phyloP scores from a whole-genome alignment of 2,329 filamentous ascomycete genomes.

The Pseudopithomyces chartarum region DNA sequence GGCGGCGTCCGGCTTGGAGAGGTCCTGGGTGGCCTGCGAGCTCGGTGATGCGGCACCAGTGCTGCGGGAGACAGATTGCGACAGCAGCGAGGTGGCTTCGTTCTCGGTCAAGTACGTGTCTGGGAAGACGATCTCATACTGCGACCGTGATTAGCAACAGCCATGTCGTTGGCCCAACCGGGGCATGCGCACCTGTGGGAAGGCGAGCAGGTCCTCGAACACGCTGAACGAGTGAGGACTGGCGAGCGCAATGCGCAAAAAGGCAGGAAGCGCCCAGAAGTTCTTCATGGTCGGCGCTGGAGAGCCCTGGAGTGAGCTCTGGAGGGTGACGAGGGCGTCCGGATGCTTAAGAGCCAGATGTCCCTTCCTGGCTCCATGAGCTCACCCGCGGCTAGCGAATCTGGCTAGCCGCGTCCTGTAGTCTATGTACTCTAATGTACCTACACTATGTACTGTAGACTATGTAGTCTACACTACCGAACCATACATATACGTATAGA shows the following conservation, averaged over 20 bases:
- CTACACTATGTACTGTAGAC: too few relatives aligned
- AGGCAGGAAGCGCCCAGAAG: constrained; percentile 54
- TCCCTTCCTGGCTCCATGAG: constrained; percentile 25
- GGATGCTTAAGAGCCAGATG: constrained; percentile 36
- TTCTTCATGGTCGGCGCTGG: constrained; percentile 45
- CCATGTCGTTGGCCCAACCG: background rate
- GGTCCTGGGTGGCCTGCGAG: constrained; percentile 43
- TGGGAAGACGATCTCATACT: constrained; percentile 83
- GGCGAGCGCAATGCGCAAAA: constrained; percentile 55
- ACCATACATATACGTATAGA: too few relatives aligned
- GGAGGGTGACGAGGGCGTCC: constrained; percentile 5
- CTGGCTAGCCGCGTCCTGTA: background rate
- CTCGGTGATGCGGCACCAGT: constrained; percentile 31
- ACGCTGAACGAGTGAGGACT: constrained; percentile 75
- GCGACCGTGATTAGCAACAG: constrained; percentile 19
- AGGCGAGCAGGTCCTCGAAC: constrained; percentile 84
- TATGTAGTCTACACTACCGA: too few relatives aligned
- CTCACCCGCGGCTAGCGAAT: background rate
- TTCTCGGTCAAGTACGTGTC: constrained; percentile 72
- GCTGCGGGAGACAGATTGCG: constrained; percentile 28
- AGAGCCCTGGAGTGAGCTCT: constrained; percentile 15
- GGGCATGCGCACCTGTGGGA: constrained; percentile 71
- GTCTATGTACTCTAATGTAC: too few relatives aligned
- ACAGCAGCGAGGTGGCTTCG: constrained; percentile 68
- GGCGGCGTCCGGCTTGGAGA: constrained; percentile 38